Base-by-base conservation (phyloP, 768 basidiomycete species). In the Pleurotus tuber-regium region DNA sequence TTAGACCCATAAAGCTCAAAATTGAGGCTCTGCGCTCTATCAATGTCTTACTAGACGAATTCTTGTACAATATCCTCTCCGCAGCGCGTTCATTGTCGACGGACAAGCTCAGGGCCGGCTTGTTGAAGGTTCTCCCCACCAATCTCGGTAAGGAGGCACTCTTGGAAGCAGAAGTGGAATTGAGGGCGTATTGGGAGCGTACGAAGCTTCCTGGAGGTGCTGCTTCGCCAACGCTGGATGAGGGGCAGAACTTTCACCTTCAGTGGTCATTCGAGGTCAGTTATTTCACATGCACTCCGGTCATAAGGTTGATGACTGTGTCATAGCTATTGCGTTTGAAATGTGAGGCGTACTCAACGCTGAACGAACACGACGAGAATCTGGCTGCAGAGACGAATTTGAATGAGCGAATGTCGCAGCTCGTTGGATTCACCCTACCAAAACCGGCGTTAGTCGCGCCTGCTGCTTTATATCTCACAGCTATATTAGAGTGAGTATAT, bases 131-230 rank as follows among this genome's bases (percentile, higher is more conserved):
- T 33, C 71, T 93, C 24, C 87, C 91, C 6, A 91, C 87, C 4
- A 76, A 83, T 44, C 76, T 97, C 39, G 95, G 93, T 42, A 92
- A 97, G 70, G 90, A 94, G 63, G 93, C 93, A 2, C 73, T 96
- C 14, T 73, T 94, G 43, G 95, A 98, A 69, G 95, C 95, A 0
- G 95, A 98, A 63, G 76, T 98, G 36, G 95, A 97, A 66, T 67
- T 97, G 40, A 79, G 91, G 61, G 91, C 91, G 6, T 94, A 94
- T 72, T 88, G 86, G 81, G 91, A 92, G 59, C 78, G 84, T 51
- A 89, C 83, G 9, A 70, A 76, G 41, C 61, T 68, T 19, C 61
- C 65, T 26, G 68, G 58, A 29, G 52, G 51, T 9, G 50, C 60
- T 16, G 59, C 61, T 48, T 54, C 64, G 1, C 57, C 64, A 23